Base-by-base conservation (phyloP, 2,329 filamentous ascomycete species). In the Pyricularia sp. region DNA sequence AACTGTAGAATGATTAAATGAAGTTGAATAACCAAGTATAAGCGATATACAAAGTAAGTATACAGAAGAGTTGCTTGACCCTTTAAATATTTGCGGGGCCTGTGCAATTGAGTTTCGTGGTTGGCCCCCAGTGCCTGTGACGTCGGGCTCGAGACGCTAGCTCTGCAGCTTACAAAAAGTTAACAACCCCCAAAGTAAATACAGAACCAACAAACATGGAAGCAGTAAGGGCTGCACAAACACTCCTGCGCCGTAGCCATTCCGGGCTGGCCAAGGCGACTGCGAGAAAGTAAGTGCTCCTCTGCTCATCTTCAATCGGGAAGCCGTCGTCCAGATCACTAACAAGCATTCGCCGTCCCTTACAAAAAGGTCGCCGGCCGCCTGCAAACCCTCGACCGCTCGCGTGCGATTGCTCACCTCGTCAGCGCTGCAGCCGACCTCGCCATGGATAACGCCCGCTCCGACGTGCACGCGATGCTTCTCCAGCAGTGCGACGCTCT, bases 401-500 rank as follows among this genome's bases (percentile, higher is more conserved):
- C 42, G 42, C 42, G 42, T n/a, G 42, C 42, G 42, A 50, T 50
- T 50, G 9, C 9, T n/a, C 20, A n/a, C 17, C 42, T 31, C 28
- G 30, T 28, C 20, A 36, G 11, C 20, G 36, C 36, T 31, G 64
- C 64, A 17, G 31, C 31, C 14, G 14, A 10, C 64, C 30, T 65
- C 64, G 64, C 9, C n/a, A 25, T 14, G n/a, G n/a, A 23, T 31
- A 5, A 7, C 11, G 4, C 33, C 31, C n/a, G 31, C n/a, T 17
- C 42, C 42, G 42, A n/a, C 17, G 7, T 36, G 64, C 20, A n/a
- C 26, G n/a, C 31, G 64, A 26, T 68, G 66, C 65, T 72, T 73
- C 30, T 69, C 71, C 17, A 69, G 69, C 64, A 71, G 68, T 12
- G 50, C 68, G 6, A 59, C 64, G 14, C 66, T 66, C 11, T 9